Evolutionary conservation across 108 stramenopile species (phyloP).

Genomic region (Stephanodiscus triporus): DNA sequence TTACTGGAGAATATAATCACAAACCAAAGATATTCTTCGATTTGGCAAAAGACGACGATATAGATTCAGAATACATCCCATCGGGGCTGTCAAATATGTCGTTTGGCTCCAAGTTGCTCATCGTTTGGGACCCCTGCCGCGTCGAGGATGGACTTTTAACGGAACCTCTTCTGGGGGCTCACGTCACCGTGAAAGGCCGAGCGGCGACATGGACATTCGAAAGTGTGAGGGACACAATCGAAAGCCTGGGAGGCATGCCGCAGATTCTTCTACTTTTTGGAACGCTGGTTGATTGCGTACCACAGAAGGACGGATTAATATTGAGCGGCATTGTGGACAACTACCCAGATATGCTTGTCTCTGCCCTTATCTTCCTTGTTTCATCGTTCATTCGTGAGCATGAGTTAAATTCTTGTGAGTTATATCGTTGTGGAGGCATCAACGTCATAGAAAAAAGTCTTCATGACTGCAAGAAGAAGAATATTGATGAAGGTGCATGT

Average conservation of each 20-base stretch:
- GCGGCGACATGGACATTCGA: slow-evolving; percentile 57
- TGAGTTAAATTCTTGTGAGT: slow-evolving; percentile 67
- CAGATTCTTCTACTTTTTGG: slow-evolving; percentile 61
- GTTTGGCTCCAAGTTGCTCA: slow-evolving; percentile 66
- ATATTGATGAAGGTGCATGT: slow-evolving; percentile 34
- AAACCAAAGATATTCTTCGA: slow-evolving; percentile 34
- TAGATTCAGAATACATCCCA: slow-evolving; percentile 19
- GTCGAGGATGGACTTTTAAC: slow-evolving; percentile 37
- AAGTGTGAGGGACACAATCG: slow-evolving; percentile 61
- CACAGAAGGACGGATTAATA: slow-evolving; percentile 11
- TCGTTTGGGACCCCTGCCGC: slow-evolving; percentile 77
- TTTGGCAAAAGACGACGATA: slow-evolving; percentile 39
- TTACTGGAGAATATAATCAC: slow-evolving; percentile 22
- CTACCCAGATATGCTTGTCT: slow-evolving; percentile 29
- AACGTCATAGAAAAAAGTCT: slow-evolving; percentile 69
- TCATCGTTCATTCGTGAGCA: slow-evolving; percentile 74
- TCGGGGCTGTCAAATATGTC: slow-evolving; percentile 32
- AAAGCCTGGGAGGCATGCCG: slow-evolving; percentile 76
- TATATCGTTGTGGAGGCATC: slow-evolving; percentile 75
- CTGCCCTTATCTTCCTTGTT: slow-evolving; percentile 54
- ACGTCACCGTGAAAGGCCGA: slow-evolving; percentile 39
- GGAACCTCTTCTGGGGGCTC: slow-evolving; percentile 67
- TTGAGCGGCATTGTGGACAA: slow-evolving; percentile 22
- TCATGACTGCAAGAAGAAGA: slow-evolving; percentile 34
- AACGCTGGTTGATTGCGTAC: slow-evolving; percentile 21